A percentile compares a stretch with the other conserved stretches of the same genome.
phyloP scores from a whole-genome alignment of 768 basidiomycete species.

The Tricholoma hemisulphureum region DNA sequence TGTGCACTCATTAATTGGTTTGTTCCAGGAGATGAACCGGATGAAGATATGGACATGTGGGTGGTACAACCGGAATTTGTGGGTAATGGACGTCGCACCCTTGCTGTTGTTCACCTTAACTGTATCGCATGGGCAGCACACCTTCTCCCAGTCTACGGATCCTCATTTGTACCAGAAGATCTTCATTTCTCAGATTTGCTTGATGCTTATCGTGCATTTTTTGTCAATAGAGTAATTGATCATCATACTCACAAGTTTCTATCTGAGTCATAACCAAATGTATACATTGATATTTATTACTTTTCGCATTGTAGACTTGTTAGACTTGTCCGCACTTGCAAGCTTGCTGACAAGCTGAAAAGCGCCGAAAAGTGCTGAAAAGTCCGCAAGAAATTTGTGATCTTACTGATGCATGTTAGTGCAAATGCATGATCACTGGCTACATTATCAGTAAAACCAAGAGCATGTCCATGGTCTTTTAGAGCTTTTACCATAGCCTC shows the following conservation, averaged over 20 bases:
- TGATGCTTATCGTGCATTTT: not conserved
- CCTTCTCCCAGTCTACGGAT: not conserved
- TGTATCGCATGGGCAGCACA: not conserved
- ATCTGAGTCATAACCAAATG: too few species aligned
- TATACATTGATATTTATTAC: too few species aligned
- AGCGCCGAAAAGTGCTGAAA: too few species aligned
- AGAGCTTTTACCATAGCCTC: slow-evolving; percentile 6
- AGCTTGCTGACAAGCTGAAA: too few species aligned
- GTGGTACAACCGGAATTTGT: not conserved
- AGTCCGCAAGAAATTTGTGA: too few species aligned
- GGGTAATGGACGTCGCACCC: not conserved
- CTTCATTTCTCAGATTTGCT: not conserved
- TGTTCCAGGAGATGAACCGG: not conserved
- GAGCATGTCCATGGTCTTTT: slow-evolving; percentile 7
- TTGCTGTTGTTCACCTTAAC: not conserved
- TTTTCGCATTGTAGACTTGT: too few species aligned
- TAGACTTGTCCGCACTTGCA: too few species aligned
- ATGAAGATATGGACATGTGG: not conserved
- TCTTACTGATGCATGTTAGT: too few species aligned
- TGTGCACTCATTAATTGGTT: not conserved
- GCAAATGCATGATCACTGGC: too few species aligned
- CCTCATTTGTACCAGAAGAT: not conserved
- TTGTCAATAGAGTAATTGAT: not conserved
- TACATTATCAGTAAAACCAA: slow-evolving; percentile 16
- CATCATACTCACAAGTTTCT: not conserved